A percentile compares a stretch with the other conserved stretches of the same genome.
Conservation (phyloP, 2,329 filamentous ascomycete species). For the Aureobasidium sp. region DNA sequence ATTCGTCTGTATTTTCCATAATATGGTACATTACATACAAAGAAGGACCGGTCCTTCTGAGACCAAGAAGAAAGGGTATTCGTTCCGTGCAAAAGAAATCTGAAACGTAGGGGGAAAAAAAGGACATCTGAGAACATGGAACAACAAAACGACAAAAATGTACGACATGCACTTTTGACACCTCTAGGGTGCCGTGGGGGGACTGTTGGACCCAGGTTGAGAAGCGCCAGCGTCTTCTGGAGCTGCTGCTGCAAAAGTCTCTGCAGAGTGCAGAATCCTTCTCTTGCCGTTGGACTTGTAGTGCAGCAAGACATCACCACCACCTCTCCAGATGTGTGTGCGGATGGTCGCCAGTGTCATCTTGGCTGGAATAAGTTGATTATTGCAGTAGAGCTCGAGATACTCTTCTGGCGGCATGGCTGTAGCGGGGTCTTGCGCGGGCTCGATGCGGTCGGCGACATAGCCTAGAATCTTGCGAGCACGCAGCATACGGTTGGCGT, state of each 20-base stretch:
- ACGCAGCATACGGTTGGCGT: slow-evolving; percentile 93
- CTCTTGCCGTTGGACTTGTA: slow-evolving; percentile 92
- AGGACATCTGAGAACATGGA: background rate
- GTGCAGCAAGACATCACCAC: slow-evolving; percentile 82
- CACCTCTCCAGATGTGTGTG: slow-evolving; percentile 87
- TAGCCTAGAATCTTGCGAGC: slow-evolving; percentile 93
- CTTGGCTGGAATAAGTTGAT: slow-evolving; percentile 53
- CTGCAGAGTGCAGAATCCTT: slow-evolving; percentile 35
- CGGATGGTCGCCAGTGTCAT: slow-evolving; percentile 94
- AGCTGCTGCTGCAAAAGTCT: background rate
- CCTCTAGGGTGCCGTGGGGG: background rate
- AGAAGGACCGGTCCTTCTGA: background rate
- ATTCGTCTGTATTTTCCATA: background rate
- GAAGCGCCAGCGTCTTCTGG: background rate
- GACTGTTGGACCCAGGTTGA: background rate
- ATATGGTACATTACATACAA: slow-evolving; percentile 5
- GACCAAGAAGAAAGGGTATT: slow-evolving; percentile 11
- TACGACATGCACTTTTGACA: background rate
- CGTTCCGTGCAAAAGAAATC: background rate
- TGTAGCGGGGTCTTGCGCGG: slow-evolving; percentile 39
- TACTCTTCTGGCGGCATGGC: slow-evolving; percentile 78
- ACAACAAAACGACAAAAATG: background rate
- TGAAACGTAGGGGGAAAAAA: background rate
- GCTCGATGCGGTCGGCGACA: slow-evolving; percentile 84
- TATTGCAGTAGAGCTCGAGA: slow-evolving; percentile 85